phyloP scores from a whole-genome alignment of 768 basidiomycete species.

The Rhizopogon vesiculosus region DNA sequence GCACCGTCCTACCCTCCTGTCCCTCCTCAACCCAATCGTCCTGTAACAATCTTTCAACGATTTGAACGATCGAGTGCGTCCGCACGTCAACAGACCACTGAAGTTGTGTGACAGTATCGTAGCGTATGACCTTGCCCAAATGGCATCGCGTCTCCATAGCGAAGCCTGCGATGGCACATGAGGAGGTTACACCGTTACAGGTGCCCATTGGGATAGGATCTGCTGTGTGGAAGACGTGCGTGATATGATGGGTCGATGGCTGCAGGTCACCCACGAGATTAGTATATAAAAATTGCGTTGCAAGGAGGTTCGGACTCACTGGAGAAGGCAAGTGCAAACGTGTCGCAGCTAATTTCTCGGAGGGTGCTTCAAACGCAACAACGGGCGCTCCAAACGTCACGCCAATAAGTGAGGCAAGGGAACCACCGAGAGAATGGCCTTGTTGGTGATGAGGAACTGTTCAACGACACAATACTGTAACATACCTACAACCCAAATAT shows the following conservation, averaged over 20 bases:
- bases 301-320: constrained; percentile 32
- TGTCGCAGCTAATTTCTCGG: constrained; percentile 62
- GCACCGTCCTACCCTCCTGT: constrained; percentile 33
- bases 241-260: constrained; percentile 73
- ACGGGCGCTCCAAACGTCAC: constrained; percentile 90
- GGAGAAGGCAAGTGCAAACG: constrained; percentile 87
- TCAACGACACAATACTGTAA: constrained; percentile 6
- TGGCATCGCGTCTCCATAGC: constrained; percentile 89
- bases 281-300: neutral
- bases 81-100: constrained; percentile 76
- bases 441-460: neutral
- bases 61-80: constrained; percentile 64
- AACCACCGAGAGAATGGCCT: constrained; percentile 81
- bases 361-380: constrained; percentile 86
- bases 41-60: constrained; percentile 64
- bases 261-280: constrained; percentile 18
- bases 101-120: constrained; percentile 80
- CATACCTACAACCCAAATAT: constrained; percentile 82
- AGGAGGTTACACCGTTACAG: constrained; percentile 72
- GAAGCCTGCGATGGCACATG: constrained; percentile 81
- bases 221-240: constrained; percentile 88
- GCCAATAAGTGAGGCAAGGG: constrained; percentile 79
- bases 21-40: constrained; percentile 48
- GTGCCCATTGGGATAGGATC: constrained; percentile 90
- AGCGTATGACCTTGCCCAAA: constrained; percentile 73